Evolutionary conservation across 176 grass and related monocot species (phyloP), one percentile per base, ranked within the genome.

Genomic region (Elaeis guineensis): DNA sequence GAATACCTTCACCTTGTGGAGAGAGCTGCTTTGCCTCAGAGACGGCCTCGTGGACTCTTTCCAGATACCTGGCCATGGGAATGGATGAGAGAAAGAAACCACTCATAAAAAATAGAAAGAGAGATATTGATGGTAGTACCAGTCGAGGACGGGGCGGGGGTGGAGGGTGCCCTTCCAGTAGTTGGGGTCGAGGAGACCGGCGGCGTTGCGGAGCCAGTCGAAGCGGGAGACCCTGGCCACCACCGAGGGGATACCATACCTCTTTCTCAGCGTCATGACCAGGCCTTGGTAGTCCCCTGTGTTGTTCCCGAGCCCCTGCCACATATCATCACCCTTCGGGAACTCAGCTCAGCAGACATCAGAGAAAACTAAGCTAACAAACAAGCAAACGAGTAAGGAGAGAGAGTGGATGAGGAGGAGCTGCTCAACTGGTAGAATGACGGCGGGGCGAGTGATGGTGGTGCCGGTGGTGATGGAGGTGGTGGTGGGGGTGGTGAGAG

Each of bases 221-320:
- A 75, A 29, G 58, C 92, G 78, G 5, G 92, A 68, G 19, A 97
- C 92, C 75, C 72, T 54, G 17, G 92, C 78, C 17, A 91, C 92
- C 64, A 85, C 80, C 21, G 86, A 70, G 8, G 87, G 81, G 23
- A 97, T 58, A 61, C 84, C 75, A 61, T 97, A 83, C 57, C 52
- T 63, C 26, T 97, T 73, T 70, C 66, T 74, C 58, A 97, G 78
- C 67, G 78, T 72, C 68, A 62, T 51, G 5, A 71, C 58, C 25
- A 91, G 78, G 57, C 57, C 64, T 49, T 67, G 69, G 70, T 97
- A 97, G 79, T 97, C 92, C 19, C 51, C 78, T 32, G 78, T 82
- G 85, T 91, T 97, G 82, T 97, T 97, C 62, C 87, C 92, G 57
- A 97, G 75, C 19, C 92, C 92, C 92, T 91, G 87, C 9, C 35